Percentiles rank a stretch among this genome's conserved stretches.
phyloP scores from a whole-genome alignment of 2,329 filamentous ascomycete species.

The Neophaeococcomyces mojaviensis region DNA sequence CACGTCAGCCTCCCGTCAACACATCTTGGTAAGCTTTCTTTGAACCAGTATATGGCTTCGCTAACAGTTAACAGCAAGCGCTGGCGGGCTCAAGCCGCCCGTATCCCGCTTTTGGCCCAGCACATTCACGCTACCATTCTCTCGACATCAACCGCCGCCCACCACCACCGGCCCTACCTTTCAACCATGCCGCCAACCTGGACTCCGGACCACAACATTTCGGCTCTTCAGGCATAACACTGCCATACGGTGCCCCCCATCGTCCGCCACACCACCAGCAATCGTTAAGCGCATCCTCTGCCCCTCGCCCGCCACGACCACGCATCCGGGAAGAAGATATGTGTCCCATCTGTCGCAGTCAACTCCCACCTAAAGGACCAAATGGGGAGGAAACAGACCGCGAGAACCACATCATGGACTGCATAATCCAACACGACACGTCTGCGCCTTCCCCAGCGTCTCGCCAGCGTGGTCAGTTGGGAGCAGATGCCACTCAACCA shows the following conservation, averaged over 20 bases:
- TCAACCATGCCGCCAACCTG: neutral
- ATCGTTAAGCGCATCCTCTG: neutral
- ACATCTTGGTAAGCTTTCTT: conserved; percentile 1
- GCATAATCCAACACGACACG: conserved; percentile 29
- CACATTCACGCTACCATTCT: conserved; percentile 3
- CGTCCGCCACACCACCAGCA: conserved; percentile 3
- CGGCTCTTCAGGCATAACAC: too few species aligned
- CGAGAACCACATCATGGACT: conserved; percentile 39
- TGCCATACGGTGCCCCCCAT: conserved; percentile 1
- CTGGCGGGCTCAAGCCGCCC: neutral
- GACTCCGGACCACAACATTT: too few species aligned
- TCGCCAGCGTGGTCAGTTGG: conserved; percentile 8
- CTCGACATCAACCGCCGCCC: neutral
- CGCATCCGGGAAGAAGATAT: conserved; percentile 35
- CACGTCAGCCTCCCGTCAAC: conserved; percentile 1
- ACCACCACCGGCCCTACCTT: conserved; percentile 1
- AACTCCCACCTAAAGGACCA: conserved; percentile 32
- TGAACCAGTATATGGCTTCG: neutral
- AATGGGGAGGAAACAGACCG: conserved; percentile 34
- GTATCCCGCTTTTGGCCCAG: neutral
- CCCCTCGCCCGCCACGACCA: conserved; percentile 10
- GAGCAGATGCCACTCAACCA: conserved; percentile 9
- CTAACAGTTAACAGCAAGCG: neutral
- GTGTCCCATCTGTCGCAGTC: conserved; percentile 39
- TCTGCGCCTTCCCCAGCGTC: conserved; percentile 15